Evolutionary conservation across 2,329 filamentous ascomycete species (phyloP), one percentile per base, ranked within the genome.

Genomic region (Diplodia intermedia): DNA sequence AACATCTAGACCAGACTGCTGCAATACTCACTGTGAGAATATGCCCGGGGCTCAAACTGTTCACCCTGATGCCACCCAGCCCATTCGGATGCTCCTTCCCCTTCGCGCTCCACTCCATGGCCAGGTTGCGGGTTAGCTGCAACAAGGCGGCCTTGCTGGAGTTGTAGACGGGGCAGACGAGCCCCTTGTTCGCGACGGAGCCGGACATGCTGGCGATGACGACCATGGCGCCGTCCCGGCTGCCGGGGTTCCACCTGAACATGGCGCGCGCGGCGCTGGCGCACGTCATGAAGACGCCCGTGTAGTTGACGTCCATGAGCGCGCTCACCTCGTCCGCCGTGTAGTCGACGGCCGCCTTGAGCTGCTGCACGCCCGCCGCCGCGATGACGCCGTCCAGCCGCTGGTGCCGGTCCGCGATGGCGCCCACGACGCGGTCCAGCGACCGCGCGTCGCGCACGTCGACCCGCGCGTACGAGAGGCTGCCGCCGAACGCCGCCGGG

Each of bases 341-440:
- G 77, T 96, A 95, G 49, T 96, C 92, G 68, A 97, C 82, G 0
- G 93, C 92, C 0, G 91, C 80, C 0, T 88, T 91, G 78, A 94
- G 91, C 79, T 95, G 90, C 79, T 96, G 92, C 73, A 93, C 90
- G 1, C 86, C 89, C 0, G 90, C 90, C 0, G 89, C 89, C 0
- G 89, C 89, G 63, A 97, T 87, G 57, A 96, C 81, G 0, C 93
- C 93, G 75, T 97, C 92, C 65, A 97, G 79, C 18, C 90, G 87
- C 23, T 90, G 88, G 70, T 91, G 86, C 69, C 86, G 78, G 50
- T 88, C 83, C 9, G 89, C 91, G 71, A 97, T 94, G 7, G 79
- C 81, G 70, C 85, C 83, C 68, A 96, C 84, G 53, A 91, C 84
- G 26, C 80, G 80, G 75, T 93, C 89, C 56, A 97, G 83, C 47